Evolutionary conservation across 306 rosid species (phyloP).

Genomic region (Begonia loranthoides): DNA sequence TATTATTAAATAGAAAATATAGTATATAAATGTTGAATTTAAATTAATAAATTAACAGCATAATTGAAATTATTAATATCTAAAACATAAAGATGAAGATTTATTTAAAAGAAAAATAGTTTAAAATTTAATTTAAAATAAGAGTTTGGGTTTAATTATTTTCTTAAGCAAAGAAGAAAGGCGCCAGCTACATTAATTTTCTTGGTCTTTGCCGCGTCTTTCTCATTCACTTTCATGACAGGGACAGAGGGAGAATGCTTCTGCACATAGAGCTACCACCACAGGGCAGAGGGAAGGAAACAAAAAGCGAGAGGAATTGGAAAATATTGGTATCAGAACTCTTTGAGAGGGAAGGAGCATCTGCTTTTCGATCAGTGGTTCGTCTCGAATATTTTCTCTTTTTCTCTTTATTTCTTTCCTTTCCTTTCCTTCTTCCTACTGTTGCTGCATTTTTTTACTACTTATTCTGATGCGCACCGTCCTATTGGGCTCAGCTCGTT

Average conservation of each 20-base stretch:
- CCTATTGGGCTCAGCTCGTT: neutral
- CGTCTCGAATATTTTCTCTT: constrained; percentile 11
- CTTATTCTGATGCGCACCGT: constrained; percentile 2
- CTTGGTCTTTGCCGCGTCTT: too few relatives aligned
- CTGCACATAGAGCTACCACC: too few relatives aligned
- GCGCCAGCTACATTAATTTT: too few relatives aligned
- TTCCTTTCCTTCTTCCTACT: constrained; percentile 4
- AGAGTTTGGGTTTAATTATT: too few relatives aligned
- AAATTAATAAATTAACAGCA: too few relatives aligned
- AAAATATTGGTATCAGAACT: neutral
- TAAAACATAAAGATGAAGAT: too few relatives aligned
- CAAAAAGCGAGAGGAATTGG: neutral
- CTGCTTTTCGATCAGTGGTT: constrained; percentile 13
- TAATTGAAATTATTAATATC: too few relatives aligned
- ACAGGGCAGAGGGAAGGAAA: neutral
- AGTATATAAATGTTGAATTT: too few relatives aligned
- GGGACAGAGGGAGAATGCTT: neutral
- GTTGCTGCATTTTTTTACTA: constrained; percentile 6
- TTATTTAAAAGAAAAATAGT: too few relatives aligned
- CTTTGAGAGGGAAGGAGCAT: constrained; percentile 5
- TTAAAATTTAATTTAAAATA: too few relatives aligned
- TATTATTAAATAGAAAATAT: too few relatives aligned
- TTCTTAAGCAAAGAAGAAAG: too few relatives aligned
- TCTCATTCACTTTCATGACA: neutral
- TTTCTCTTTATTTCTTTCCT: neutral